Conservation (phyloP, 495 filamentous ascomycete species). For the Penicillium crystallinum region DNA sequence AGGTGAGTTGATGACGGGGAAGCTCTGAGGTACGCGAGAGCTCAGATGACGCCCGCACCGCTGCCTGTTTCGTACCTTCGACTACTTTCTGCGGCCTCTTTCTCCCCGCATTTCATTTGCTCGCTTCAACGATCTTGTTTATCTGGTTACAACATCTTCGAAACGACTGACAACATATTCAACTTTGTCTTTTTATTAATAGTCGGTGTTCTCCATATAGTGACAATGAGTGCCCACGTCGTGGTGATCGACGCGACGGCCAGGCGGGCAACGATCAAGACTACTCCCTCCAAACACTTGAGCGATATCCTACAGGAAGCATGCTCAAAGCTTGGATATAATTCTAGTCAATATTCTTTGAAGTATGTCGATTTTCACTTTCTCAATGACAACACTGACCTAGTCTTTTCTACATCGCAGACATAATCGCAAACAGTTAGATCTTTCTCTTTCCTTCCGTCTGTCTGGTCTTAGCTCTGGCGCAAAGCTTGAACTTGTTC, state of each 20-base stretch:
- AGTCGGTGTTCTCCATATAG: background rate
- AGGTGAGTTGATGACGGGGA: constrained; percentile 30
- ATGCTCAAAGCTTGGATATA: constrained; percentile 69
- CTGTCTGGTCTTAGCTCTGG: constrained; percentile 79
- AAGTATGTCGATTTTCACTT: constrained; percentile 53
- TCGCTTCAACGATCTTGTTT: background rate
- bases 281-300: constrained; percentile 70
- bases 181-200: background rate
- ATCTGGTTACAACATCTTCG: background rate
- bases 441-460: constrained; percentile 79
- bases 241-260: constrained; percentile 77
- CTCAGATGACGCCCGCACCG: constrained; percentile 45
- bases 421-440: constrained; percentile 74
- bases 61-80: constrained; percentile 36
- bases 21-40: constrained; percentile 31
- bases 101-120: constrained; percentile 8
- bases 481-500: constrained; percentile 89
- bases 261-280: constrained; percentile 71
- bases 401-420: constrained; percentile 35
- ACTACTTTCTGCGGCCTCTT: constrained; percentile 22
- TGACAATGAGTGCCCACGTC: constrained; percentile 77
- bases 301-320: constrained; percentile 82
- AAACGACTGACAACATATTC: too few relatives aligned
- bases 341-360: constrained; percentile 68
- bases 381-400: constrained; percentile 1